Percentiles rank a stretch among this genome's conserved stretches.
These are phyloP conservation scores for Sophora flavescens DNA, from an alignment of 306 rosid genomes.

Conservation along the genomic window DNA sequence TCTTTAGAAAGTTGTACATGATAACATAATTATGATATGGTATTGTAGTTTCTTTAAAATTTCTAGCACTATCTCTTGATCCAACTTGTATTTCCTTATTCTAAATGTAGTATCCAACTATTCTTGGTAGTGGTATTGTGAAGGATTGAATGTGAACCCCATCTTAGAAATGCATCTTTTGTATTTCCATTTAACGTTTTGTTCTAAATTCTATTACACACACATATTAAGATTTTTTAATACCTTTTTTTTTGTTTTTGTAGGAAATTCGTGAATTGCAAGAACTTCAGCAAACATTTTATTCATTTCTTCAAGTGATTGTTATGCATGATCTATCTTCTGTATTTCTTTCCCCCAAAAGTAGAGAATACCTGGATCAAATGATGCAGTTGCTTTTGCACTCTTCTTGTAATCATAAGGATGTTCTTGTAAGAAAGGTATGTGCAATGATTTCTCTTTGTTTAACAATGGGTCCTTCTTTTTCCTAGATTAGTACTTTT, in stretches of 20 bases:
- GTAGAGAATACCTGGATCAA: slow-evolving; percentile 74
- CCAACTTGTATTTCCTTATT: neutral
- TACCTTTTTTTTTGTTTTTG: no score
- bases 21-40: neutral
- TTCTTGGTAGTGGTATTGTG: slow-evolving; percentile 26
- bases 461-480: slow-evolving; percentile 34
- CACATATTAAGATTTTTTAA: no score
- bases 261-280: slow-evolving; percentile 96
- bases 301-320: slow-evolving; percentile 93
- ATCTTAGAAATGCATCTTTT: slow-evolving; percentile 15
- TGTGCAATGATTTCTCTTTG: slow-evolving; percentile 33
- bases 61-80: neutral
- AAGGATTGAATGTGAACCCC: slow-evolving; percentile 29
- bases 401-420: slow-evolving; percentile 89
- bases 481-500: slow-evolving; percentile 15
- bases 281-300: slow-evolving; percentile 88
- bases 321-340: slow-evolving; percentile 78
- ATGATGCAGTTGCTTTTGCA: slow-evolving; percentile 86
- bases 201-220: neutral
- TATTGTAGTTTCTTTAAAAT: neutral
- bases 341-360: slow-evolving; percentile 80
- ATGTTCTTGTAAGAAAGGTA: slow-evolving; percentile 91
- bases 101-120: neutral
- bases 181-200: slow-evolving; percentile 14
- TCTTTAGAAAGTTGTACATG: neutral